Evolutionary conservation across 768 basidiomycete genomes (phyloP).

Genomic region (Rhizopogon vinicolor): DNA sequence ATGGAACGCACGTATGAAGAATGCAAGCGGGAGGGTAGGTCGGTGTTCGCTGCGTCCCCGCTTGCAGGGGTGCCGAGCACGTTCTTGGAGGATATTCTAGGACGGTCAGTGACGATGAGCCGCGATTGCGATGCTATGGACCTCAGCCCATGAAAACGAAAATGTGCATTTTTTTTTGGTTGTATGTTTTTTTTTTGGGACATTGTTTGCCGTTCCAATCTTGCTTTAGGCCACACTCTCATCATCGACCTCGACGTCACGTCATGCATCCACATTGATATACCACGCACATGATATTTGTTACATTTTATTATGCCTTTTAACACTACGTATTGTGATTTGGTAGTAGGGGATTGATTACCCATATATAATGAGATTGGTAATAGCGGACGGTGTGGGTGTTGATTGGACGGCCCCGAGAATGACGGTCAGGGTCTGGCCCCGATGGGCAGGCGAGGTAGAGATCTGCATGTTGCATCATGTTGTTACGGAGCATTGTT

Average conservation of each 20-base stretch:
- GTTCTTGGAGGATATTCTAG: conserved; percentile 65
- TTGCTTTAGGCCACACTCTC: conserved; percentile 16
- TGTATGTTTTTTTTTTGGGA: conserved; percentile 33
- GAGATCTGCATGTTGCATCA: background rate
- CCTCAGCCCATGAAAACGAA: conserved; percentile 29
- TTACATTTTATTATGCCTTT: background rate
- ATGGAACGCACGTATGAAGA: conserved; percentile 53
- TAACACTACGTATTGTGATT: too few species aligned
- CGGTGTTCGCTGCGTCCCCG: conserved; percentile 56
- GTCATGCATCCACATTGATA: conserved; percentile 11
- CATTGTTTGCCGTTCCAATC: conserved; percentile 27
- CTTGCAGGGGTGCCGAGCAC: conserved; percentile 54
- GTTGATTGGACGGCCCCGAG: too few species aligned
- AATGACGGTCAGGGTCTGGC: too few species aligned
- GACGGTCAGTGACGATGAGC: conserved; percentile 7
- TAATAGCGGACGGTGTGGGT: too few species aligned
- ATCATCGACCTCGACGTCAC: conserved; percentile 12
- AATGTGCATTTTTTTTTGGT: conserved; percentile 10
- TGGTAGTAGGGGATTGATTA: too few species aligned
- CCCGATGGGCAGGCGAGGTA: too few species aligned
- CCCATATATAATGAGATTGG: too few species aligned
- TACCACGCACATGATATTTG: conserved; percentile 12
- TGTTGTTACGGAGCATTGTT: background rate
- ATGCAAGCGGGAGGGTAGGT: conserved; percentile 29
- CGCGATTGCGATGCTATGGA: conserved; percentile 34